A percentile compares a stretch with the other conserved stretches of the same genome.
Evolutionary conservation across 163 green algal genomes (phyloP).

Genomic region (Scenedesmus sp.): DNA sequence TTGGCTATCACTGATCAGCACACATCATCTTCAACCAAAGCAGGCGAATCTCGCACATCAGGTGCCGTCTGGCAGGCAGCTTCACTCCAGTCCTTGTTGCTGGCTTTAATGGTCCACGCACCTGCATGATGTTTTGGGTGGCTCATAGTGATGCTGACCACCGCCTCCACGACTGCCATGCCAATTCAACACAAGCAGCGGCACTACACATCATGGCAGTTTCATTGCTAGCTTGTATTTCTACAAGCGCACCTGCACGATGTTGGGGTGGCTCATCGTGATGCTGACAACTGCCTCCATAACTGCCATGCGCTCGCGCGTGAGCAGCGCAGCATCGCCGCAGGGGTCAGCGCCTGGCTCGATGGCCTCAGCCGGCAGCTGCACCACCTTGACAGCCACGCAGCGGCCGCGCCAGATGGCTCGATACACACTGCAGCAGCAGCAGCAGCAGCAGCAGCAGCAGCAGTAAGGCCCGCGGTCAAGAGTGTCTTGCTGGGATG

Average conservation of each 20-base stretch:
- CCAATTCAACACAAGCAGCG: conserved; percentile 18
- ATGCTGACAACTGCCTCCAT: conserved; percentile 63
- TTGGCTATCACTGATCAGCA: neutral
- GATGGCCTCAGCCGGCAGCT: conserved; percentile 59
- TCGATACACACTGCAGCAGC: conserved; percentile 50
- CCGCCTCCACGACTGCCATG: conserved; percentile 68
- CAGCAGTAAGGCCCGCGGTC: too few species aligned
- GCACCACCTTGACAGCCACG: conserved; percentile 69
- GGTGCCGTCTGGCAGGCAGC: too few species aligned
- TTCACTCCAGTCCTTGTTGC: too few species aligned
- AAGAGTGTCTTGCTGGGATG: too few species aligned
- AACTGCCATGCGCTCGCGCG: conserved; percentile 66
- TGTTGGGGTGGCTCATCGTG: conserved; percentile 59
- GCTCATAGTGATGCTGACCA: conserved; percentile 53
- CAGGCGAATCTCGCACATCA: neutral
- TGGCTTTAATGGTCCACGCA: neutral
- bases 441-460: too few species aligned
- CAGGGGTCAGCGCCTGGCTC: conserved; percentile 34
- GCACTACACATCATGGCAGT: neutral
- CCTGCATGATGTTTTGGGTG: conserved; percentile 53
- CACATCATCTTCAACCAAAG: neutral
- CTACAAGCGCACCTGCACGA: conserved; percentile 57
- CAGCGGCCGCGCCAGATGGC: conserved; percentile 61
- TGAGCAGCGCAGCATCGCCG: conserved; percentile 11
- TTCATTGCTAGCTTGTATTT: too few species aligned